Conservation (phyloP, 2,329 filamentous ascomycete genomes). For the Penicillium sumatraense region DNA sequence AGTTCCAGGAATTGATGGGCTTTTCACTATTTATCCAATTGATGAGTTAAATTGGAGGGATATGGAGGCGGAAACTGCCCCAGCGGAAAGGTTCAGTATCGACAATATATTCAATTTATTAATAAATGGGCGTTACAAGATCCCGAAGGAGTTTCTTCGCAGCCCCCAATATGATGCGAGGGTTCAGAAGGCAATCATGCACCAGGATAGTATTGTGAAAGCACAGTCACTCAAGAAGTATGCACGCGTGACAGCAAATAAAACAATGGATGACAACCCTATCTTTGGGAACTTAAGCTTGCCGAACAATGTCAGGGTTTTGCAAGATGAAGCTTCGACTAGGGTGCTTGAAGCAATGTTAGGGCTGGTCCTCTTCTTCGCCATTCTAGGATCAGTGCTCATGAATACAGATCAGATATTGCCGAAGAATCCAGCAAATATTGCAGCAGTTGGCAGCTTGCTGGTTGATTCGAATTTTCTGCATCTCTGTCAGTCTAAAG, state of each 20-base stretch:
- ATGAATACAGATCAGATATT: conserved; percentile 6
- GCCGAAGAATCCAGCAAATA: conserved; percentile 4
- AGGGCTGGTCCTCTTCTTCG: neutral
- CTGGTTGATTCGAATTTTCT: conserved; percentile 3
- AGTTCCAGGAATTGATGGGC: neutral
- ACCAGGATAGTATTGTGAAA: neutral
- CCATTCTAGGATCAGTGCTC: neutral
- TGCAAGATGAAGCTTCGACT: neutral
- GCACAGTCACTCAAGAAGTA: neutral
- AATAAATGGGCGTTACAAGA: neutral
- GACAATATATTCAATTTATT: neutral
- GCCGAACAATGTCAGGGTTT: neutral
- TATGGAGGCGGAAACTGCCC: too few relatives aligned
- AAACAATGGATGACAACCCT: neutral
- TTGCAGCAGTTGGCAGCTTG: conserved; percentile 4
- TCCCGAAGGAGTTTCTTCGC: neutral
- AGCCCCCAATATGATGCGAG: neutral
- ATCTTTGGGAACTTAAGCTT: neutral
- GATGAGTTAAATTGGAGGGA: too few relatives aligned
- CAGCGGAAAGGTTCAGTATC: too few relatives aligned
- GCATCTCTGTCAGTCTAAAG: neutral
- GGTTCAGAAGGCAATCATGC: neutral
- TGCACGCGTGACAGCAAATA: neutral
- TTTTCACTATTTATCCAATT: neutral
- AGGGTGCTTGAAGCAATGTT: neutral